These are phyloP conservation scores for Psidium guajava DNA, from an alignment of 345 rosid species.

Conservation along the genomic window DNA sequence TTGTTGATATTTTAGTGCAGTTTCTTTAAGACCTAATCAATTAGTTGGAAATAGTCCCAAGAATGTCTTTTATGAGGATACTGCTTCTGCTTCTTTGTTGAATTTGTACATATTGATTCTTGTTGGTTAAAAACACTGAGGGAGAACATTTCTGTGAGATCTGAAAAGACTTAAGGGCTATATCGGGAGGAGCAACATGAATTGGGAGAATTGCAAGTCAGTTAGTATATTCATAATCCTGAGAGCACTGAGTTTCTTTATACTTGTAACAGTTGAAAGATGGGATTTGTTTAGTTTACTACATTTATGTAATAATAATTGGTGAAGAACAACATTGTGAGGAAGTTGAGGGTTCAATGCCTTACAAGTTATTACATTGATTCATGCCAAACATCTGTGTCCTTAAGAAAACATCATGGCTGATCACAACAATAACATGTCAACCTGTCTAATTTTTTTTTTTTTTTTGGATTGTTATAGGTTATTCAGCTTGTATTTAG, in stretches of 20 bases:
- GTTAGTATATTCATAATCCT: neutral
- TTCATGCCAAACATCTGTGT: neutral
- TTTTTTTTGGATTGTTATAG: neutral
- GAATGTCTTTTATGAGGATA: neutral
- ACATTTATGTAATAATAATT: neutral
- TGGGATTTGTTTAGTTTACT: neutral
- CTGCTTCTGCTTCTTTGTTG: neutral
- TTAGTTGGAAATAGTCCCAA: neutral
- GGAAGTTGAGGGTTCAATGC: neutral
- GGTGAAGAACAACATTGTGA: neutral
- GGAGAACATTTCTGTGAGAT: neutral
- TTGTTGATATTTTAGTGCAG: neutral
- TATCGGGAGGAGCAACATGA: neutral
- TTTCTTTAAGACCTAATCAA: neutral
- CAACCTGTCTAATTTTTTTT: neutral
- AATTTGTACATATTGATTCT: neutral
- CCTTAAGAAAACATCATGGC: neutral
- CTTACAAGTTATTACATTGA: neutral
- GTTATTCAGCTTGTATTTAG: neutral
- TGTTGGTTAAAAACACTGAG: neutral
- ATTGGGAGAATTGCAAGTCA: neutral
- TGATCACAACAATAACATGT: neutral
- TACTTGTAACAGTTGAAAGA: neutral
- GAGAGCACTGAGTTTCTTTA: neutral
- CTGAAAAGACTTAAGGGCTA: neutral